phyloP scores from a whole-genome alignment of 2,329 filamentous ascomycete genomes.

The Trichoderma hamatum region DNA sequence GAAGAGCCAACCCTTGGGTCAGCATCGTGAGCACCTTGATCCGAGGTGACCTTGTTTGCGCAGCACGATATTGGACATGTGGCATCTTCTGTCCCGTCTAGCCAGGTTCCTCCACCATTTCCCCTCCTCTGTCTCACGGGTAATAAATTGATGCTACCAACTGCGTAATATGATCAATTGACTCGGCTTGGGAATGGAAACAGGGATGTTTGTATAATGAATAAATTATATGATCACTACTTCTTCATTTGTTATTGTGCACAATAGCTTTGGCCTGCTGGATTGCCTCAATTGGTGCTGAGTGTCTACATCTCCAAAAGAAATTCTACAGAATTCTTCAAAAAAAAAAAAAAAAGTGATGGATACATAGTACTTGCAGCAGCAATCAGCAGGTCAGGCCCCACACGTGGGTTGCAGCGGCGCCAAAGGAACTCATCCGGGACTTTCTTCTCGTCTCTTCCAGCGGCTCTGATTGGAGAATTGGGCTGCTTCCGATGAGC shows the following conservation, averaged over 20 bases:
- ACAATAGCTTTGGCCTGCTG: not conserved
- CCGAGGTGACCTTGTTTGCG: conserved; percentile 1
- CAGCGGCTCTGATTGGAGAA: conserved; percentile 9
- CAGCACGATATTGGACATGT: conserved; percentile 14
- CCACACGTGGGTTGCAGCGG: conserved; percentile 15
- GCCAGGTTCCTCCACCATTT: not conserved
- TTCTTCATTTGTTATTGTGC: not conserved
- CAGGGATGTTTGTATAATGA: too few species aligned
- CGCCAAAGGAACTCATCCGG: conserved; percentile 8
- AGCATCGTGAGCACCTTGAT: not conserved
- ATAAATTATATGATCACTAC: too few species aligned
- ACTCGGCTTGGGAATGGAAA: not conserved
- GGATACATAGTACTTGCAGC: not conserved
- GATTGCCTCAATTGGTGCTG: not conserved
- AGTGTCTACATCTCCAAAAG: not conserved
- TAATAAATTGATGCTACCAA: not conserved
- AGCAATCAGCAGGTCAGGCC: conserved; percentile 14
- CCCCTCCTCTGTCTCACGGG: not conserved
- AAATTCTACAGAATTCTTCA: not conserved
- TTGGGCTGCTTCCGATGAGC: not conserved
- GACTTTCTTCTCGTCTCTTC: conserved; percentile 20
- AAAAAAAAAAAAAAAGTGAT: not conserved
- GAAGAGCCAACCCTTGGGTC: not conserved
- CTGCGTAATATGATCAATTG: not conserved
- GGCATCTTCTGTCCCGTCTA: conserved; percentile 20